phyloP scores from a whole-genome alignment of 768 basidiomycete genomes.

The Serendipita vermifera region DNA sequence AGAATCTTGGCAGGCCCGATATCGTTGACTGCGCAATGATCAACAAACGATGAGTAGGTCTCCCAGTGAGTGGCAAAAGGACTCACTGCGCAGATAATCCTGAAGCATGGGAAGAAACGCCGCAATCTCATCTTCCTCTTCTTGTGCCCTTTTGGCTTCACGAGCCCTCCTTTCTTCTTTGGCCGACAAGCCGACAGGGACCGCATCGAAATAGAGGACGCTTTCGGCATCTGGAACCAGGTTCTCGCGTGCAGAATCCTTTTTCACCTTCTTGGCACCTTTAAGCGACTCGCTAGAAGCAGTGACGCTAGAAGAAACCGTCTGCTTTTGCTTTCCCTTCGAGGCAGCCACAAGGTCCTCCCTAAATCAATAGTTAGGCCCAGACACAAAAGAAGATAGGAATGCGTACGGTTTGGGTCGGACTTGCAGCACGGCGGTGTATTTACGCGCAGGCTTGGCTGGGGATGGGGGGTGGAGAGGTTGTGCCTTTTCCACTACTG shows the following conservation, averaged over 20 bases:
- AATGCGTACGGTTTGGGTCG: background rate
- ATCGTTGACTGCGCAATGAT: slow-evolving; percentile 23
- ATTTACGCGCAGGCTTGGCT: background rate
- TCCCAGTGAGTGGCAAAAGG: slow-evolving; percentile 21
- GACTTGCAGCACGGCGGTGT: background rate
- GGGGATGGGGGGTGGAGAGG: background rate
- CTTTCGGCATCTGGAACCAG: background rate
- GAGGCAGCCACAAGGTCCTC: background rate
- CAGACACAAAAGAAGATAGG: background rate
- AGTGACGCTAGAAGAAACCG: too few relatives aligned
- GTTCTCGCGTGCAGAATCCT: background rate
- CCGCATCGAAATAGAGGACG: slow-evolving; percentile 2
- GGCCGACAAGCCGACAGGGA: background rate
- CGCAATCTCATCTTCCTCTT: slow-evolving; percentile 50
- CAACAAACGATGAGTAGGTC: slow-evolving; percentile 12
- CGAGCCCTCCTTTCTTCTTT: background rate
- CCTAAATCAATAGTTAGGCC: too few relatives aligned
- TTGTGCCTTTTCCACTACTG: slow-evolving; percentile 7
- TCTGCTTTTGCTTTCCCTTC: background rate
- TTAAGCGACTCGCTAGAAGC: background rate
- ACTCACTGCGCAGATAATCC: slow-evolving; percentile 54
- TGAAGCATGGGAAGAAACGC: slow-evolving; percentile 67
- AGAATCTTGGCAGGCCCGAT: slow-evolving; percentile 13
- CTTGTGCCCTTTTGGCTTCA: slow-evolving; percentile 14
- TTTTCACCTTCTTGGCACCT: background rate